Evolutionary conservation across 768 basidiomycete genomes (phyloP).

Genomic region (Porpolomopsis calyptriformis): DNA sequence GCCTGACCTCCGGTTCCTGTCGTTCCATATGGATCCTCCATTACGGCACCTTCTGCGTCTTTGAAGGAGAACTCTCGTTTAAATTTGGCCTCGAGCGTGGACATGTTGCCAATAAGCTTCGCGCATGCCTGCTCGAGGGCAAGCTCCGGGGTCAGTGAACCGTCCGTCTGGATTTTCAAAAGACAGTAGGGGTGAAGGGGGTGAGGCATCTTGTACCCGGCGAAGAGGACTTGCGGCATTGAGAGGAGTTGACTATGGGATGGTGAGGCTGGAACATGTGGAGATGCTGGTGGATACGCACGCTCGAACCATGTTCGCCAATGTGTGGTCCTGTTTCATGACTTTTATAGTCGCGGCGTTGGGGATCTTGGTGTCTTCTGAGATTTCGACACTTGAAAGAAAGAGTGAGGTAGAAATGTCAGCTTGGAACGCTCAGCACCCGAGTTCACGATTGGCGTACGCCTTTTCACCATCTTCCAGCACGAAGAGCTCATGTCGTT

Average conservation of each 20-base stretch:
- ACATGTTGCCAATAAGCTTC: slow-evolving; percentile 64
- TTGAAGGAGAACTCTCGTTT: slow-evolving; percentile 76
- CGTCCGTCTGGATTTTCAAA: slow-evolving; percentile 94
- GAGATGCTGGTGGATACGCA: slow-evolving; percentile 30
- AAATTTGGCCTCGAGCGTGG: slow-evolving; percentile 63
- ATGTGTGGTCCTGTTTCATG: slow-evolving; percentile 93
- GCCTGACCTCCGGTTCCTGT: slow-evolving; percentile 28
- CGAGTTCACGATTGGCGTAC: slow-evolving; percentile 42
- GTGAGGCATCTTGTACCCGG: slow-evolving; percentile 96
- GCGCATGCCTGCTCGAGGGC: slow-evolving; percentile 78
- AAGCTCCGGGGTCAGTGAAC: slow-evolving; percentile 67
- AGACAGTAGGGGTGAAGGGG: slow-evolving; percentile 91
- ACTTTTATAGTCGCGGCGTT: slow-evolving; percentile 94
- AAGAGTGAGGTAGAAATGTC: not conserved
- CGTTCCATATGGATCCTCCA: slow-evolving; percentile 43
- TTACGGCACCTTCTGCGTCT: slow-evolving; percentile 40
- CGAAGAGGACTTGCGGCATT: slow-evolving; percentile 84
- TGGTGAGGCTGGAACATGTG: not conserved
- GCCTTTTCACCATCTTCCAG: slow-evolving; percentile 88
- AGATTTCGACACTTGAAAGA: slow-evolving; percentile 64
- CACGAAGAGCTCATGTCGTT: slow-evolving; percentile 82
- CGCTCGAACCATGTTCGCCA: slow-evolving; percentile 96
- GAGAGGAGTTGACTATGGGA: slow-evolving; percentile 64
- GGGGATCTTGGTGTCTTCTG: slow-evolving; percentile 94
- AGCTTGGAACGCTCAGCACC: not conserved